Conservation (phyloP, 805 yeast genomes). For the Isabelozyma heimii region DNA sequence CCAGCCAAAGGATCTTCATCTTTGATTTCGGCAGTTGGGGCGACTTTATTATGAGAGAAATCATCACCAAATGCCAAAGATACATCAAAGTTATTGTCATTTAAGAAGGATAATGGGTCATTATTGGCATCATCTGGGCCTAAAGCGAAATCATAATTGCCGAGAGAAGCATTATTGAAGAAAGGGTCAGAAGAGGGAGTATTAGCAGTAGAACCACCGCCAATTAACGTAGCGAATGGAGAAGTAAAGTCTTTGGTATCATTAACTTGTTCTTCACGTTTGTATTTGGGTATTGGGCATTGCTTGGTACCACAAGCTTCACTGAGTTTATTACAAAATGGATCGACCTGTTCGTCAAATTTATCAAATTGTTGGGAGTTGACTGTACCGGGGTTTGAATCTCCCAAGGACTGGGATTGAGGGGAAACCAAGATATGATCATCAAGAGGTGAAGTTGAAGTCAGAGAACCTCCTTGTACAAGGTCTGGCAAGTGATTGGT, state of each 20-base stretch:
- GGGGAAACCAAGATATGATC: slow-evolving; percentile 35
- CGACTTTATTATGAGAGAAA: neutral
- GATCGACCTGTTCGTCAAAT: slow-evolving; percentile 68
- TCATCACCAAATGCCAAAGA: slow-evolving; percentile 46
- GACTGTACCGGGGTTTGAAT: slow-evolving; percentile 12
- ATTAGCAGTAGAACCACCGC: neutral
- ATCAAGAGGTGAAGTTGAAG: slow-evolving; percentile 38
- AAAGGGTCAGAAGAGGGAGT: slow-evolving; percentile 10
- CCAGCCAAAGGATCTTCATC: slow-evolving; percentile 36
- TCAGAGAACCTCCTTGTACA: slow-evolving; percentile 32
- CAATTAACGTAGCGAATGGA: neutral
- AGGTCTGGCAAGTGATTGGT: slow-evolving; percentile 29
- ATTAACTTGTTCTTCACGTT: slow-evolving; percentile 7
- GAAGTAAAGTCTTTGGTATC: neutral
- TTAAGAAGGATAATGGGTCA: slow-evolving; percentile 48
- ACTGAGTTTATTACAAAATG: slow-evolving; percentile 73
- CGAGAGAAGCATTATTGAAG: slow-evolving; percentile 7
- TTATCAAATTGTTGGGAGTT: slow-evolving; percentile 8
- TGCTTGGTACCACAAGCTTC: slow-evolving; percentile 81
- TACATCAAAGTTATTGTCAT: slow-evolving; percentile 52
- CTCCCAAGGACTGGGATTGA: slow-evolving; percentile 18
- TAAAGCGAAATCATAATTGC: slow-evolving; percentile 7
- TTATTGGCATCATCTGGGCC: slow-evolving; percentile 10
- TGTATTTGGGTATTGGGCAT: slow-evolving; percentile 59
- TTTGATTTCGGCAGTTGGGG: slow-evolving; percentile 8